Conservation (phyloP, 2,329 filamentous ascomycete species). For the Xylariomycetidae sp. region DNA sequence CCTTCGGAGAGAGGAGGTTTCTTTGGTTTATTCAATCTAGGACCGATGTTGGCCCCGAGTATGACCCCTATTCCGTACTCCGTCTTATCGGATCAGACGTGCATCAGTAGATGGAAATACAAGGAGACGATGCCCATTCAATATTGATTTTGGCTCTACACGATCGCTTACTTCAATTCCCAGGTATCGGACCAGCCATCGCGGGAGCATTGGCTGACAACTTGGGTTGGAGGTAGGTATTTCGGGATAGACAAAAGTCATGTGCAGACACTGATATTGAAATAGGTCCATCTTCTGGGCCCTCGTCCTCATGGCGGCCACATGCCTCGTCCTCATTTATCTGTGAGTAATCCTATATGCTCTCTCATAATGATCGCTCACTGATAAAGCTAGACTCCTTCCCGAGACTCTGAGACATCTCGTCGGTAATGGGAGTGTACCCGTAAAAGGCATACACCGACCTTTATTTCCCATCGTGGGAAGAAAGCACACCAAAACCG, state of each 20-base stretch:
- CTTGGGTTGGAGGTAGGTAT: constrained; percentile 44
- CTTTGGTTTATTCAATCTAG: constrained; percentile 30
- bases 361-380: neutral
- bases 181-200: constrained; percentile 47
- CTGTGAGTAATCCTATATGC: constrained; percentile 8
- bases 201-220: constrained; percentile 42
- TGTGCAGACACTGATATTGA: too few species aligned
- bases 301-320: constrained; percentile 39
- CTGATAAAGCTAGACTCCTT: constrained; percentile 9
- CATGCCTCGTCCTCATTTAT: constrained; percentile 30
- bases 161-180: too few species aligned
- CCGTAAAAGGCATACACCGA: constrained; percentile 6
- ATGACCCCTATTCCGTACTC: too few species aligned
- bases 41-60: constrained; percentile 36
- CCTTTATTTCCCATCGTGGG: constrained; percentile 16
- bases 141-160: too few species aligned
- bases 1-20: constrained; percentile 28
- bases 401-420: constrained; percentile 27
- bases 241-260: too few species aligned
- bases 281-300: constrained; percentile 45
- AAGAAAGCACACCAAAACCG: too few species aligned
- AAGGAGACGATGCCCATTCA: too few species aligned
- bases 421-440: constrained; percentile 23
- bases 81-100: too few species aligned
- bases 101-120: too few species aligned